phyloP scores from a whole-genome alignment of 768 basidiomycete genomes.

The Lactarius pseudohatsudake region DNA sequence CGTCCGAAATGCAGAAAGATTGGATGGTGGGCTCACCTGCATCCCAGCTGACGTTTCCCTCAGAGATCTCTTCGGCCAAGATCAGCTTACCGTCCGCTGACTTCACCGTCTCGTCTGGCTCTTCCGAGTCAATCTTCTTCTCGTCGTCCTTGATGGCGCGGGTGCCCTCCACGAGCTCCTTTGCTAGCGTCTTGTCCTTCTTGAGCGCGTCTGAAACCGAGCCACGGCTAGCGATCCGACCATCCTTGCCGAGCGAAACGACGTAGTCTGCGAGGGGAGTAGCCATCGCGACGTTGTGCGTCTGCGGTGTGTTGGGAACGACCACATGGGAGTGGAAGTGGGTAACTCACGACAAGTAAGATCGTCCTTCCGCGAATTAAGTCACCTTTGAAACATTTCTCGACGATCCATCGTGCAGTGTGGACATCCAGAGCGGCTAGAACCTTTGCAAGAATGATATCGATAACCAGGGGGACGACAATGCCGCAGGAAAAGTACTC shows the following conservation, averaged over 20 bases:
- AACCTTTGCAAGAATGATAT: constrained; percentile 31
- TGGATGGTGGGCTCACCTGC: constrained; percentile 37
- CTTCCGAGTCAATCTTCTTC: constrained; percentile 32
- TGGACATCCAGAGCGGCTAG: constrained; percentile 39
- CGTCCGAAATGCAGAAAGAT: background rate
- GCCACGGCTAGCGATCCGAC: constrained; percentile 50
- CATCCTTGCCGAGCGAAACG: constrained; percentile 54
- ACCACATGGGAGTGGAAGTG: background rate
- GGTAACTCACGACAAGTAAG: too few relatives aligned
- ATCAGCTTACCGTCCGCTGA: constrained; percentile 56
- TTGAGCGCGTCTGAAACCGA: constrained; percentile 50
- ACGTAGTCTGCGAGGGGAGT: constrained; percentile 55
- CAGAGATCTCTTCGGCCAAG: constrained; percentile 59
- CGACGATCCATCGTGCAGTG: too few relatives aligned
- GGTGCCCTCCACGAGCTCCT: constrained; percentile 33
- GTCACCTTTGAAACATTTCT: too few relatives aligned
- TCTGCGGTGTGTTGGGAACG: constrained; percentile 35
- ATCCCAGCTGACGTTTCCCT: constrained; percentile 56
- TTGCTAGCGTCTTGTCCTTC: constrained; percentile 39
- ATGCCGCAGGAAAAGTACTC: background rate
- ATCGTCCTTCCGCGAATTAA: too few relatives aligned
- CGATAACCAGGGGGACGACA: background rate
- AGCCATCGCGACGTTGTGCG: constrained; percentile 54
- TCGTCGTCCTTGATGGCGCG: constrained; percentile 32
- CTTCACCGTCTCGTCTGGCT: constrained; percentile 27